Evolutionary conservation across 1,139 yeast species (phyloP).

Genomic region (Scheffersomyces quercinus): DNA sequence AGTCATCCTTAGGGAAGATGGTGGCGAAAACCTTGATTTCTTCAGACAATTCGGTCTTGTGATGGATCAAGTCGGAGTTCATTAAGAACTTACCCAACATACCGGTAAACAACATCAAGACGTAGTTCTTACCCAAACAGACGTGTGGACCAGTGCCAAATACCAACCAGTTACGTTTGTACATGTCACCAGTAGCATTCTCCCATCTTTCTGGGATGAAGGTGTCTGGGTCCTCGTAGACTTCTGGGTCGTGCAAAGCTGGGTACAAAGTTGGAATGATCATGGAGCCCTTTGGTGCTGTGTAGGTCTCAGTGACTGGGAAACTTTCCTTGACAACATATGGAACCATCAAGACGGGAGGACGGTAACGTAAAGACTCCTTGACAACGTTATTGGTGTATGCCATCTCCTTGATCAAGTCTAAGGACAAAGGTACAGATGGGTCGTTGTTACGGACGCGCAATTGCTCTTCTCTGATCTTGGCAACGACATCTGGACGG

Average conservation of each 20-base stretch:
- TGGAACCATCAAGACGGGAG: slow-evolving; percentile 98
- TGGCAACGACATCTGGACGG: slow-evolving; percentile 83
- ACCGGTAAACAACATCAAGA: slow-evolving; percentile 83
- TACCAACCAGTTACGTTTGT: slow-evolving; percentile 89
- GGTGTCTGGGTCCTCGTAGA: slow-evolving; percentile 88
- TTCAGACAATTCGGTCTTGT: slow-evolving; percentile 80
- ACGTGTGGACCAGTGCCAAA: slow-evolving; percentile 97
- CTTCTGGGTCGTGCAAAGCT: slow-evolving; percentile 95
- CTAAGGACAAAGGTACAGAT: slow-evolving; percentile 57
- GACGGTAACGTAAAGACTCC: slow-evolving; percentile 91
- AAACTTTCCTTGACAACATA: slow-evolving; percentile 84
- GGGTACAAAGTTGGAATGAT: slow-evolving; percentile 94
- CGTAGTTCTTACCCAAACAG: slow-evolving; percentile 93
- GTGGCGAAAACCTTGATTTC: slow-evolving; percentile 96
- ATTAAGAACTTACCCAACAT: slow-evolving; percentile 87
- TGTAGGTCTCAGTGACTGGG: slow-evolving; percentile 79
- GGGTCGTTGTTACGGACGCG: slow-evolving; percentile 79
- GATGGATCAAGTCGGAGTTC: slow-evolving; percentile 78
- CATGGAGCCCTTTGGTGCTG: slow-evolving; percentile 97
- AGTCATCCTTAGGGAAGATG: slow-evolving; percentile 95
- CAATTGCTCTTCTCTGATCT: slow-evolving; percentile 90
- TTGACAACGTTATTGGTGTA: slow-evolving; percentile 89
- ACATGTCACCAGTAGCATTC: slow-evolving; percentile 46
- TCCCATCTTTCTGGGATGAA: slow-evolving; percentile 96
- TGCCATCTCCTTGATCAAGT: slow-evolving; percentile 78